Base-by-base conservation (phyloP, 176 grass and related monocot species). In the Carex littledalei region DNA sequence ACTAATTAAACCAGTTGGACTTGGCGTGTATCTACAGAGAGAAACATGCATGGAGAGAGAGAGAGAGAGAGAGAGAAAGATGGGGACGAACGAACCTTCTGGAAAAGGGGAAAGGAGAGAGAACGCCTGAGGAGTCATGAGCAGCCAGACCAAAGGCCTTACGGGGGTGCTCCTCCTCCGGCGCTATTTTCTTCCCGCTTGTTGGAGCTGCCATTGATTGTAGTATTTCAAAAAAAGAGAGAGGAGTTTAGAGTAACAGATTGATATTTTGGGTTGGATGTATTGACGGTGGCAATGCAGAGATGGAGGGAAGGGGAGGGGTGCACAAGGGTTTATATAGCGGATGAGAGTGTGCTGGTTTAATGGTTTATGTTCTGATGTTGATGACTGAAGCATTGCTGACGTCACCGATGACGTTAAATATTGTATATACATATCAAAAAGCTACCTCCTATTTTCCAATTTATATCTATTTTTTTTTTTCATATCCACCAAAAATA, bases 61-160 rank as follows among this genome's bases (percentile, higher is more conserved):
- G 26, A 29, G 45, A 18, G 4, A 7, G 59, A 13, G 0, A 35
- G 10, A 60, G 8, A 17, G 2, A 10, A 8, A 57, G 49, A 60
- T 26, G 29, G 49, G 15, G 17, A 43, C 4, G 15, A 37, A 43
- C 4, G 15, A 37, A 90, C 92, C 92, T 90, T 6, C 92, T 79
- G 47, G 86, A 79, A 84, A 94, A 81, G 67, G 45, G 12, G 63
- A 92, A 89, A 77, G 88, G 92, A 69, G 84, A 89, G 84, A 94
- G 86, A 50, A 74, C 24, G 7, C 90, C 92, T 11, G 92, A 90
- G 62, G 86, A 8, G 80, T 94, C 88, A 47, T 12, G 82, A 86
- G 90, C 88, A 17, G 88, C 90, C 9, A 89, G 85, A 8, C 84
- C 92, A 20, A 79, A 82, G 65, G 79, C 89, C 89, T 86, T 94